Evolutionary conservation across 2,329 filamentous ascomycete species (phyloP).

Genomic region (Paradendryphiella salina): DNA sequence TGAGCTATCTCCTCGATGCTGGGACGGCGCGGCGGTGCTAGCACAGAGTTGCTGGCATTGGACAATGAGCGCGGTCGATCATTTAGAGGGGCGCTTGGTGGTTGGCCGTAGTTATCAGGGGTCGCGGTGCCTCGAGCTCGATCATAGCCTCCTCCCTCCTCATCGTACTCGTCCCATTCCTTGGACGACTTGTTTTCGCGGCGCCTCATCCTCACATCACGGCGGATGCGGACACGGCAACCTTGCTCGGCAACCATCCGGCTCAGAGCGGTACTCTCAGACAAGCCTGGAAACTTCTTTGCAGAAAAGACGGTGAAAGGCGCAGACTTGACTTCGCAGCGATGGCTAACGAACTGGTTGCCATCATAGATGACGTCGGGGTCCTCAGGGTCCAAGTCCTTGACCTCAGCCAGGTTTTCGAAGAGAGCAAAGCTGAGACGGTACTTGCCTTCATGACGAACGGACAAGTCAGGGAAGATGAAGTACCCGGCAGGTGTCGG

Average conservation of each 20-base stretch:
- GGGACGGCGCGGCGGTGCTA: slow-evolving; percentile 47
- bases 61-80: slow-evolving; percentile 64
- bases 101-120: slow-evolving; percentile 53
- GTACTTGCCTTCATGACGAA: slow-evolving; percentile 93
- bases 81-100: slow-evolving; percentile 43
- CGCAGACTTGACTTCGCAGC: slow-evolving; percentile 85
- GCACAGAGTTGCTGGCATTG: slow-evolving; percentile 55
- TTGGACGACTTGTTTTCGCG: slow-evolving; percentile 71
- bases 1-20: slow-evolving; percentile 53
- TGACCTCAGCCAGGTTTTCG: slow-evolving; percentile 85
- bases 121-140: slow-evolving; percentile 56
- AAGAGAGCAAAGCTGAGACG: slow-evolving; percentile 90
- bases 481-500: slow-evolving; percentile 84
- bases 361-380: slow-evolving; percentile 48
- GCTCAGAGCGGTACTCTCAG: slow-evolving; percentile 85
- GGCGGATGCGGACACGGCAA: slow-evolving; percentile 91
- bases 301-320: slow-evolving; percentile 91
- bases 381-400: slow-evolving; percentile 69
- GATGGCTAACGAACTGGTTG: slow-evolving; percentile 70
- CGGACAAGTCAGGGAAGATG: slow-evolving; percentile 94
- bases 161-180: slow-evolving; percentile 68
- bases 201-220: slow-evolving; percentile 89
- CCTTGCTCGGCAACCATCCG: slow-evolving; percentile 94
- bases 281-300: slow-evolving; percentile 96
- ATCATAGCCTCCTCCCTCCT: slow-evolving; percentile 54